phyloP scores from a whole-genome alignment of 2,329 filamentous ascomycete species.

The Hypoxylon rubiginosum region DNA sequence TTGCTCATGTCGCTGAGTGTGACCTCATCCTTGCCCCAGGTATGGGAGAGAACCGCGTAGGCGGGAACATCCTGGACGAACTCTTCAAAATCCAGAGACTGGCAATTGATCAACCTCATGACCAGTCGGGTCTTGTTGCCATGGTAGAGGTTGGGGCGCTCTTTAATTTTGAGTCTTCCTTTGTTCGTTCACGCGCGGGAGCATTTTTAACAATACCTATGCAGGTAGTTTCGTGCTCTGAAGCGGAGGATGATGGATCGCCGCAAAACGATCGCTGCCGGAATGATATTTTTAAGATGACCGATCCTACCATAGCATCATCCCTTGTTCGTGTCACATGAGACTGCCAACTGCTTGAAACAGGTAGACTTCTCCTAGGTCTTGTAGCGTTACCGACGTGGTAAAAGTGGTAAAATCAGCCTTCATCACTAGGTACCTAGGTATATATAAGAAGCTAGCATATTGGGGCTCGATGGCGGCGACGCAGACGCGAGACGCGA shows the following conservation, averaged over 20 bases:
- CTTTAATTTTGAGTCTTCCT: neutral
- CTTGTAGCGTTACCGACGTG: no score
- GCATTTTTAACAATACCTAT: neutral
- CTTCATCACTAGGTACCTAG: no score
- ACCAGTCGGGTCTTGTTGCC: conserved; percentile 6
- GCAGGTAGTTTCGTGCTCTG: neutral
- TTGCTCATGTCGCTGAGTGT: conserved; percentile 33
- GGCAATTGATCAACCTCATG: conserved; percentile 44
- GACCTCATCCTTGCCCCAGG: conserved; percentile 40
- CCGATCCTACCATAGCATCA: no score
- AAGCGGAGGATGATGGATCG: neutral
- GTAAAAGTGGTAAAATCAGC: no score
- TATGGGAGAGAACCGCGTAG: conserved; percentile 46
- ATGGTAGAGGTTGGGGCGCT: conserved; percentile 10
- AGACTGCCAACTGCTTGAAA: no score
- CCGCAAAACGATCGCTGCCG: no score
- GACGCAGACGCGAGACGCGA: no score
- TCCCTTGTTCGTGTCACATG: no score
- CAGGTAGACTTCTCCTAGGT: no score
- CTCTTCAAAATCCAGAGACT: conserved; percentile 36
- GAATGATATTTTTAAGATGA: no score
- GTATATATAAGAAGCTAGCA: no score
- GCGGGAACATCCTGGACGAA: conserved; percentile 38
- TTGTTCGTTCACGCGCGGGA: neutral
- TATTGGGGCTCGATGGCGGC: no score